These are phyloP conservation scores for Collybiopsis luxurians DNA, from an alignment of 768 basidiomycete genomes.

Conservation along the genomic window DNA sequence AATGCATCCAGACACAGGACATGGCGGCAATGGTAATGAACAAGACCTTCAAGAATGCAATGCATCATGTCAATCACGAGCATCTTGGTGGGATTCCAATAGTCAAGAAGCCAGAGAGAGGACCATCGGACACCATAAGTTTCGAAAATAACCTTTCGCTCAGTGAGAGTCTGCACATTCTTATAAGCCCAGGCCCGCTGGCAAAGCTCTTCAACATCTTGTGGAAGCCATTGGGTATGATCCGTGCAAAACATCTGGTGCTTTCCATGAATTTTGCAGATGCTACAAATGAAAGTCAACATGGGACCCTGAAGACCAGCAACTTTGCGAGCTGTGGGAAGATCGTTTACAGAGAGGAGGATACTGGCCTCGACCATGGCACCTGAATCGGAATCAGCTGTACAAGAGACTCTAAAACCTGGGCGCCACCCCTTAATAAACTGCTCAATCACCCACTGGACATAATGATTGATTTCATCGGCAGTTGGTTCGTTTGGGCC, in stretches of 20 bases:
- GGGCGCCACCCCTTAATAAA: constrained; percentile 26
- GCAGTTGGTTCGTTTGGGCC: constrained; percentile 31
- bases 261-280: constrained; percentile 17
- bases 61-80: constrained; percentile 40
- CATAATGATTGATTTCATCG: constrained; percentile 30
- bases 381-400: constrained; percentile 16
- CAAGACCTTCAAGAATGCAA: constrained; percentile 30
- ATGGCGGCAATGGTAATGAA: constrained; percentile 29
- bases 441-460: constrained; percentile 31
- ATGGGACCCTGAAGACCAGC: constrained; percentile 18
- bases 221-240: constrained; percentile 18
- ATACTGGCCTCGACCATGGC: constrained; percentile 14
- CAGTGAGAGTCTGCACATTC: constrained; percentile 12
- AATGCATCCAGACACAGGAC: constrained; percentile 2
- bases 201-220: constrained; percentile 15
- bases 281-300: constrained; percentile 23
- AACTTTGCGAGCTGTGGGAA: constrained; percentile 25
- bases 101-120: constrained; percentile 30
- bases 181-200: constrained; percentile 17
- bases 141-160: constrained; percentile 17
- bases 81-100: constrained; percentile 33
- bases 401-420: constrained; percentile 23
- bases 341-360: constrained; percentile 26
- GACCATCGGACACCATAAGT: constrained; percentile 26
- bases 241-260: constrained; percentile 26